These are phyloP conservation scores for Starmerella bacillaris DNA, from an alignment of 805 yeast species.

Conservation along the genomic window DNA sequence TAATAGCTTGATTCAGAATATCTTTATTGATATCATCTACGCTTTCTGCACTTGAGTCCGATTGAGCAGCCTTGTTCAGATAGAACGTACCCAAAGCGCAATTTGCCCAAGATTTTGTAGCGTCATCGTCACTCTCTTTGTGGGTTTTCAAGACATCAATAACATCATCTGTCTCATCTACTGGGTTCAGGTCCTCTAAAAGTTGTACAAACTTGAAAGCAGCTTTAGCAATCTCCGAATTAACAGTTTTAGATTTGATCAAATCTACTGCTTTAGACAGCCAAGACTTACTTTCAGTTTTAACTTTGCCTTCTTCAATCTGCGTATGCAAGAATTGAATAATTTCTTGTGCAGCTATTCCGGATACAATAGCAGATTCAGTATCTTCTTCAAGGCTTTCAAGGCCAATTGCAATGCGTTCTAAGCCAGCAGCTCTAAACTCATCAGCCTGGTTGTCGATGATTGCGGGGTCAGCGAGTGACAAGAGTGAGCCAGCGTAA, in stretches of 20 bases:
- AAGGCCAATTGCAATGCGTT: slow-evolving; percentile 45
- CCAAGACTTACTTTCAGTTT: slow-evolving; percentile 2
- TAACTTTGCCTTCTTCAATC: slow-evolving; percentile 4
- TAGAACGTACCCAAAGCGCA: slow-evolving; percentile 22
- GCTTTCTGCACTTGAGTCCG: slow-evolving; percentile 8
- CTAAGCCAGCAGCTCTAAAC: slow-evolving; percentile 54
- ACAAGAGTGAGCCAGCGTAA: slow-evolving; percentile 44
- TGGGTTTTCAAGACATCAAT: slow-evolving; percentile 2
- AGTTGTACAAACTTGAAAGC: slow-evolving; percentile 9
- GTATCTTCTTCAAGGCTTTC: slow-evolving; percentile 16
- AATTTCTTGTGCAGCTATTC: slow-evolving; percentile 13
- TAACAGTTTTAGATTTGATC: background rate
- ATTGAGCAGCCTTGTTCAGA: slow-evolving; percentile 20
- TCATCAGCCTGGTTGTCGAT: slow-evolving; percentile 24
- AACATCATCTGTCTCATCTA: slow-evolving; percentile 1
- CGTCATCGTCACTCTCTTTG: slow-evolving; percentile 1
- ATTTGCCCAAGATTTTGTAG: slow-evolving; percentile 14
- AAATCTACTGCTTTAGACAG: slow-evolving; percentile 2
- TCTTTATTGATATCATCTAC: slow-evolving; percentile 17
- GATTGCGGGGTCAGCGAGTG: slow-evolving; percentile 20
- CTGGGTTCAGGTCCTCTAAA: slow-evolving; percentile 6
- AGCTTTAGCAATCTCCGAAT: slow-evolving; percentile 12
- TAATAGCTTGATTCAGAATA: slow-evolving; percentile 39
- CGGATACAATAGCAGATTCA: slow-evolving; percentile 3
- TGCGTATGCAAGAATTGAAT: slow-evolving; percentile 11